These are phyloP conservation scores for Yarrowia sp. DNA, from an alignment of 805 yeast genomes.

Conservation along the genomic window DNA sequence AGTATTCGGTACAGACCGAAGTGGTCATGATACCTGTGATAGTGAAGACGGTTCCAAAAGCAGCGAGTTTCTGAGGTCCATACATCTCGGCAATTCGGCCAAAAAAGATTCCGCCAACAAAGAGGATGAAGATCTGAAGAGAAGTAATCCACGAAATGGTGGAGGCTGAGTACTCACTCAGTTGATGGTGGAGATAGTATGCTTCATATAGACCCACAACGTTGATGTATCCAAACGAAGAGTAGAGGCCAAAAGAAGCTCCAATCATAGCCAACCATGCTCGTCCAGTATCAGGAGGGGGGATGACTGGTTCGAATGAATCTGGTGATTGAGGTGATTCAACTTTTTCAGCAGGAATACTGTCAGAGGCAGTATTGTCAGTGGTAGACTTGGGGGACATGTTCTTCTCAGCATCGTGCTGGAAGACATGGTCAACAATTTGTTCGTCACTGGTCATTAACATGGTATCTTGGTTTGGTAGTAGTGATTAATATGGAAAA, in stretches of 20 bases:
- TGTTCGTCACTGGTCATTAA: background rate
- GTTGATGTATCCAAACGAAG: slow-evolving; percentile 58
- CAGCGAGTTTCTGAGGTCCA: slow-evolving; percentile 49
- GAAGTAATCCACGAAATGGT: slow-evolving; percentile 67
- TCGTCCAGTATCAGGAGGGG: background rate
- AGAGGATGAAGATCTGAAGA: slow-evolving; percentile 39
- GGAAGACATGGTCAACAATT: background rate
- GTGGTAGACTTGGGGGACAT: too few species aligned
- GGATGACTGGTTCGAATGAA: too few species aligned
- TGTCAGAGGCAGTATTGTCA: background rate
- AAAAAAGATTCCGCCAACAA: slow-evolving; percentile 46
- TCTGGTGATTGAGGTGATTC: too few species aligned
- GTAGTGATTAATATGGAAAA: too few species aligned
- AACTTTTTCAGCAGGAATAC: background rate
- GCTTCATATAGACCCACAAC: slow-evolving; percentile 60
- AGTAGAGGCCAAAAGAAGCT: slow-evolving; percentile 6
- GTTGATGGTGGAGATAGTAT: slow-evolving; percentile 53
- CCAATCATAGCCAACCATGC: slow-evolving; percentile 21
- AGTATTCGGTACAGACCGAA: slow-evolving; percentile 49
- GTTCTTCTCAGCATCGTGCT: background rate
- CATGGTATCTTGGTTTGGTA: background rate
- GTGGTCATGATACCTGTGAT: slow-evolving; percentile 51
- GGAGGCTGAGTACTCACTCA: slow-evolving; percentile 45
- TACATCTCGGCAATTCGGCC: slow-evolving; percentile 55
- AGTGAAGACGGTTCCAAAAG: slow-evolving; percentile 45